Conservation (phyloP, 805 yeast genomes). For the Komagataella mondaviorum region DNA sequence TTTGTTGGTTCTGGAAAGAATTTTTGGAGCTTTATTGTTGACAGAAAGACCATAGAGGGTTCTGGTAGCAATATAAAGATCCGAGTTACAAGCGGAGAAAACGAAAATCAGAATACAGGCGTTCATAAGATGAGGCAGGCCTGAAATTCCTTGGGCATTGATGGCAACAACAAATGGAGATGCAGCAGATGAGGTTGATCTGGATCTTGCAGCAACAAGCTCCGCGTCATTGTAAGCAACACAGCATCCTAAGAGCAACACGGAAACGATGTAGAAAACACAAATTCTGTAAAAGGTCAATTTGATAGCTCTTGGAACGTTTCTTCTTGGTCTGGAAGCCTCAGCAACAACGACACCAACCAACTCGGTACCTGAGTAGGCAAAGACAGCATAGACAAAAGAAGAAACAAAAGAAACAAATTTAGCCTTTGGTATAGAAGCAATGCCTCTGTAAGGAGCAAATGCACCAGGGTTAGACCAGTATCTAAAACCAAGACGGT, state of each 20-base stretch:
- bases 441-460: conserved; percentile 28
- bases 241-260: conserved; percentile 41
- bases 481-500: conserved; percentile 34
- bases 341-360: conserved; percentile 37
- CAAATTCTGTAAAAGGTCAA: conserved; percentile 42
- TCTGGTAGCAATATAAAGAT: conserved; percentile 66
- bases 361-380: conserved; percentile 36
- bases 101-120: conserved; percentile 68
- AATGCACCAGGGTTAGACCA: conserved; percentile 32
- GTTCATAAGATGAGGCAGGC: conserved; percentile 63
- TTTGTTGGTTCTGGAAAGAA: conserved; percentile 51
- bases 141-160: conserved; percentile 46
- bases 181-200: conserved; percentile 47
- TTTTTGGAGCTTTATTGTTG: conserved; percentile 61
- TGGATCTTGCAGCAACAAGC: conserved; percentile 31
- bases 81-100: conserved; percentile 73
- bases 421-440: conserved; percentile 26
- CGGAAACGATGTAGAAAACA: conserved; percentile 36
- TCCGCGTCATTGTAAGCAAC: conserved; percentile 36
- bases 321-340: conserved; percentile 30
- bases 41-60: conserved; percentile 58
- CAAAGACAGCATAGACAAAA: conserved; percentile 36
- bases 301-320: conserved; percentile 37
- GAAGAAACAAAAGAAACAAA: conserved; percentile 41
- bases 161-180: conserved; percentile 83